Evolutionary conservation across 176 grass and related monocot species (phyloP).

Genomic region (Melocanna baccifera): DNA sequence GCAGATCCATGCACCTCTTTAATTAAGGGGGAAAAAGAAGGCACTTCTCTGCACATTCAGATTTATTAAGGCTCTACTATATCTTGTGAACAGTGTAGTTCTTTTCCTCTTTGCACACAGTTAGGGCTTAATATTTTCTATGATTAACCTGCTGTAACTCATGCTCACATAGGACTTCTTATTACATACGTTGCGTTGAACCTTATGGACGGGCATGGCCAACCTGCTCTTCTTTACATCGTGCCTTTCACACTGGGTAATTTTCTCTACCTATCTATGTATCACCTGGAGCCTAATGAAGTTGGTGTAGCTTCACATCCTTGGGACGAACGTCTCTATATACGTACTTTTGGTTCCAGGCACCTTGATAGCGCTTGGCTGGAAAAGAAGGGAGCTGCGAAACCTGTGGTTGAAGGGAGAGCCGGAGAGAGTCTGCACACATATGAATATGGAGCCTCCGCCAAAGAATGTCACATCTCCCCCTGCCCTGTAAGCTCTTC

Average conservation of each 20-base stretch:
- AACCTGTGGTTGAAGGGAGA: conserved; percentile 73
- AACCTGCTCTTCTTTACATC: conserved; percentile 95
- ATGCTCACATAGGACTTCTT: conserved; percentile 56
- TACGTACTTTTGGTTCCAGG: conserved; percentile 32
- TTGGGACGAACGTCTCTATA: not conserved
- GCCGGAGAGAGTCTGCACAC: conserved; percentile 62
- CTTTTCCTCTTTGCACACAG: not conserved
- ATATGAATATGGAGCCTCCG: conserved; percentile 46
- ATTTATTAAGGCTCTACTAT: not conserved
- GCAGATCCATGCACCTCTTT: not conserved
- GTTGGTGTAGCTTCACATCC: not conserved
- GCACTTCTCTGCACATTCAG: not conserved
- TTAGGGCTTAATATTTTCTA: not conserved
- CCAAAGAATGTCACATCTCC: not conserved
- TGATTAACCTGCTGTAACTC: not conserved
- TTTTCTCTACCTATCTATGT: conserved; percentile 7
- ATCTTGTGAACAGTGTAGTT: not conserved
- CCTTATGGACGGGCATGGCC: conserved; percentile 95
- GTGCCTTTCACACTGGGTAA: conserved; percentile 94
- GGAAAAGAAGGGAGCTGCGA: conserved; percentile 72
- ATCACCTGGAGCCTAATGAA: not conserved
- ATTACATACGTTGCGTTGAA: conserved; percentile 94
- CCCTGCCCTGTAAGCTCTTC: not conserved
- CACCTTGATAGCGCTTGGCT: conserved; percentile 61
- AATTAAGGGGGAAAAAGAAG: not conserved